Percentiles rank a stretch among this genome's conserved stretches.
phyloP scores from a whole-genome alignment of 2,329 filamentous ascomycete species.

The Coniosporium tulheliwenetii region DNA sequence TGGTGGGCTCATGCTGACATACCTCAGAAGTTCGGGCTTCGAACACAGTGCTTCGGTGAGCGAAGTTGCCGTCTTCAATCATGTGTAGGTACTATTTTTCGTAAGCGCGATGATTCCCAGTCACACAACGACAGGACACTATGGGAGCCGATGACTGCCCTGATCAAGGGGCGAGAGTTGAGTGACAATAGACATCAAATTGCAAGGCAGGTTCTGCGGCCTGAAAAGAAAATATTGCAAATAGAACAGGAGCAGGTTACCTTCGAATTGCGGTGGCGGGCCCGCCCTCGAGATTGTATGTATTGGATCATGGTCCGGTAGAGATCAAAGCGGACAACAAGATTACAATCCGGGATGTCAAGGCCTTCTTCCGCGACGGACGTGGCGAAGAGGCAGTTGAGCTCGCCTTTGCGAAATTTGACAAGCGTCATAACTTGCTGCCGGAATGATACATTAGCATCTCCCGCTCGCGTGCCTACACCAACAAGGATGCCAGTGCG shows the following conservation, averaged over 20 bases:
- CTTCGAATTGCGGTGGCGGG: constrained; percentile 59
- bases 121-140: too few species aligned
- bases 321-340: constrained; percentile 67
- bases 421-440: constrained; percentile 60
- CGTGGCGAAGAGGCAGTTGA: constrained; percentile 48
- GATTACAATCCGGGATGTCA: constrained; percentile 50
- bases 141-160: too few species aligned
- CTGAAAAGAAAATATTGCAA: too few species aligned
- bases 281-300: constrained; percentile 80
- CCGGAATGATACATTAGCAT: constrained; percentile 50
- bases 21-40: constrained; percentile 42
- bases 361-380: constrained; percentile 52
- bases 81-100: constrained; percentile 54
- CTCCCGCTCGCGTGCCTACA: constrained; percentile 33
- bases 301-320: constrained; percentile 88
- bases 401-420: constrained; percentile 41
- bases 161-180: too few species aligned
- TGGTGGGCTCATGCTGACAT: too few species aligned
- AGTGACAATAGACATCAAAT: too few species aligned
- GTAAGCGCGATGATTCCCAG: too few species aligned
- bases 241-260: too few species aligned
- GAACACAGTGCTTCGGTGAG: constrained; percentile 40
- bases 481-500: constrained; percentile 50
- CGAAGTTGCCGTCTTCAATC: constrained; percentile 54
- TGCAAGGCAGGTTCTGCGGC: too few species aligned